Percentiles rank a stretch among this genome's conserved stretches.
Evolutionary conservation across 1,284 basidiomycete species (phyloP).

Genomic region (Phellopilus nigrolimitatus): DNA sequence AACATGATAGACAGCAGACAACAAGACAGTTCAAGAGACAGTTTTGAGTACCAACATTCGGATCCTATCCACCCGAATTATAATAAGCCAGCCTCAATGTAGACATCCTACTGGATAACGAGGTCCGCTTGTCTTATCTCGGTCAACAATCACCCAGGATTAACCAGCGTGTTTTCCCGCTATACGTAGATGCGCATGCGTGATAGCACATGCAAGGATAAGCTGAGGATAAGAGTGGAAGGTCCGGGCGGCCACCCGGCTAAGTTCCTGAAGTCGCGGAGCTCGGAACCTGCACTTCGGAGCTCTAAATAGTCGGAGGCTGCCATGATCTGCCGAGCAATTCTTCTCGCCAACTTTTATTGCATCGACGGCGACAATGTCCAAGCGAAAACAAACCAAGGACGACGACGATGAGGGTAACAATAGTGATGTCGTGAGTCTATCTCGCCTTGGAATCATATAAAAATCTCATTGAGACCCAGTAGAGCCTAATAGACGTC

Average conservation of each 20-base stretch:
- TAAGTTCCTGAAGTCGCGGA: background rate
- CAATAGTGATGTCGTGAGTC: conserved; percentile 18
- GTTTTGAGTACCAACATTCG: background rate
- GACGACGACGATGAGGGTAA: conserved; percentile 18
- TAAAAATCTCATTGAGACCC: conserved; percentile 11
- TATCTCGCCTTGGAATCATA: background rate
- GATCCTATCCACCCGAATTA: background rate
- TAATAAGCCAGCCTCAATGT: background rate
- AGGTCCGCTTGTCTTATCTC: background rate
- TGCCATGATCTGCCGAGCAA: background rate
- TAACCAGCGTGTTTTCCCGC: too few species aligned
- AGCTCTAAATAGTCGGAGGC: too few species aligned
- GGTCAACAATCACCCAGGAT: background rate
- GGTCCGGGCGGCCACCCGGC: too few species aligned
- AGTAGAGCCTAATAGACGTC: conserved; percentile 70
- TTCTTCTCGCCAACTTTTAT: background rate
- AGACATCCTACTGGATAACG: background rate
- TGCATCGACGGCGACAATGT: conserved; percentile 9
- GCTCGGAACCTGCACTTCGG: background rate
- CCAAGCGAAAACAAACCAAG: conserved; percentile 20
- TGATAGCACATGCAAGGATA: too few species aligned
- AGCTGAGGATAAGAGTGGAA: too few species aligned
- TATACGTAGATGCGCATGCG: too few species aligned
- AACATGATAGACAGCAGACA: background rate
- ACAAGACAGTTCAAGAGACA: background rate